Evolutionary conservation across 345 rosid species (phyloP).

Genomic region (Camelina neglecta): DNA sequence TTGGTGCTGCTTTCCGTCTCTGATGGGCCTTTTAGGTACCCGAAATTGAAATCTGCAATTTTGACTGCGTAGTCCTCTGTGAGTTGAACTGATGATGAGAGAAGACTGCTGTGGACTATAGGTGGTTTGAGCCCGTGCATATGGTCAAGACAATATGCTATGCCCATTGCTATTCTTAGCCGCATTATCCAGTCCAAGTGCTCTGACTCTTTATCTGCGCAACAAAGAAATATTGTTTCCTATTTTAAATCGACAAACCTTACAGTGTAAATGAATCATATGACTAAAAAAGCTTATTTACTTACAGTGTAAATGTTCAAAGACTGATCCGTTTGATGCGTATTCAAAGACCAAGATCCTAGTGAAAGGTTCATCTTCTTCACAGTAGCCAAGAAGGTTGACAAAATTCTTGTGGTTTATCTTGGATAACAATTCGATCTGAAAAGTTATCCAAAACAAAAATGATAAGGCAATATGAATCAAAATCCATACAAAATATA

Average conservation of each 20-base stretch:
- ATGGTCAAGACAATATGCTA: conserved; percentile 88
- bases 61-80: conserved; percentile 95
- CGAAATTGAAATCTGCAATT: conserved; percentile 64
- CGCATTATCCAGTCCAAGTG: conserved; percentile 89
- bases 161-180: conserved; percentile 81
- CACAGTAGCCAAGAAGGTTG: conserved; percentile 92
- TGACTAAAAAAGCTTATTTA: conserved; percentile 16
- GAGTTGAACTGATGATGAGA: conserved; percentile 64
- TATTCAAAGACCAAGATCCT: conserved; percentile 97
- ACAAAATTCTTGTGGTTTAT: conserved; percentile 95
- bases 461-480: not conserved
- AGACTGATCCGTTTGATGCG: conserved; percentile 92
- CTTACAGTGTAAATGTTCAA: conserved; percentile 95
- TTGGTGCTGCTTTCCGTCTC: conserved; percentile 42
- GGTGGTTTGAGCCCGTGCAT: conserved; percentile 86
- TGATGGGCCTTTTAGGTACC: conserved; percentile 47
- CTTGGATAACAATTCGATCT: conserved; percentile 83
- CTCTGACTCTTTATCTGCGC: conserved; percentile 83
- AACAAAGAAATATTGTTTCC: conserved; percentile 21
- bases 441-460: conserved; percentile 33
- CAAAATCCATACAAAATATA: not conserved
- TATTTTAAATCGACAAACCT: not conserved
- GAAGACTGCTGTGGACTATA: conserved; percentile 58
- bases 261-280: not conserved
- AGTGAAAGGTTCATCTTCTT: conserved; percentile 88